Evolutionary conservation across 768 basidiomycete genomes (phyloP).

Genomic region (Lepiota subincarnata): DNA sequence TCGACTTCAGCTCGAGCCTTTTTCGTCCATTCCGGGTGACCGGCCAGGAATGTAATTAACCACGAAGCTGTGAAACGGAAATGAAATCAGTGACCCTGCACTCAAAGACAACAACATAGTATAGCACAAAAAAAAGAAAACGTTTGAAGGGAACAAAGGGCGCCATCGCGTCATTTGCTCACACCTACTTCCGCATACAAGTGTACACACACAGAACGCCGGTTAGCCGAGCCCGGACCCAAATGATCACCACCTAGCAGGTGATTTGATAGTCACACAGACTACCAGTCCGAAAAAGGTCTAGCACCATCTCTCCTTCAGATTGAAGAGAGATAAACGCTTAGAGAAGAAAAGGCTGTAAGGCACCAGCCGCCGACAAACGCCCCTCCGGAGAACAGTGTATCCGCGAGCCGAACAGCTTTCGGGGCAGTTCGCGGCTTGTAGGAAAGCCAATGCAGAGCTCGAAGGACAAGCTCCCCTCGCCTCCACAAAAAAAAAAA

Average conservation of each 20-base stretch:
- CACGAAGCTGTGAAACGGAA: slow-evolving; percentile 50
- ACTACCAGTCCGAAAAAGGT: neutral
- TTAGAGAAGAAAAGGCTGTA: neutral
- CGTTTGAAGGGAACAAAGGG: neutral
- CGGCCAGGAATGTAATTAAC: slow-evolving; percentile 69
- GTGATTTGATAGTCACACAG: no score
- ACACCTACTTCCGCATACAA: no score
- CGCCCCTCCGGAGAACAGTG: no score
- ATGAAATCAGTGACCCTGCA: neutral
- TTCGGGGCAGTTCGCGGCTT: no score
- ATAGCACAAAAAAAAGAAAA: neutral
- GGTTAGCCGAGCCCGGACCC: no score
- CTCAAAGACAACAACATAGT: neutral
- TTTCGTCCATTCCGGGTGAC: slow-evolving; percentile 59
- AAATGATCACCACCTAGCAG: no score
- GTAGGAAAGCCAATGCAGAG: neutral
- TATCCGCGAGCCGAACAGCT: no score
- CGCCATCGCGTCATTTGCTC: neutral
- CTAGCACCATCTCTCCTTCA: neutral
- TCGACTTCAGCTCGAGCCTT: slow-evolving; percentile 61
- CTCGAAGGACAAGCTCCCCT: neutral
- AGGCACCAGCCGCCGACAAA: no score
- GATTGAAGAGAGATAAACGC: neutral
- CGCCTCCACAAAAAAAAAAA: slow-evolving; percentile 1
- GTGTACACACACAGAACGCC: no score